phyloP scores from a whole-genome alignment of 1,284 basidiomycete genomes.

The Puccinia brachypodii region DNA sequence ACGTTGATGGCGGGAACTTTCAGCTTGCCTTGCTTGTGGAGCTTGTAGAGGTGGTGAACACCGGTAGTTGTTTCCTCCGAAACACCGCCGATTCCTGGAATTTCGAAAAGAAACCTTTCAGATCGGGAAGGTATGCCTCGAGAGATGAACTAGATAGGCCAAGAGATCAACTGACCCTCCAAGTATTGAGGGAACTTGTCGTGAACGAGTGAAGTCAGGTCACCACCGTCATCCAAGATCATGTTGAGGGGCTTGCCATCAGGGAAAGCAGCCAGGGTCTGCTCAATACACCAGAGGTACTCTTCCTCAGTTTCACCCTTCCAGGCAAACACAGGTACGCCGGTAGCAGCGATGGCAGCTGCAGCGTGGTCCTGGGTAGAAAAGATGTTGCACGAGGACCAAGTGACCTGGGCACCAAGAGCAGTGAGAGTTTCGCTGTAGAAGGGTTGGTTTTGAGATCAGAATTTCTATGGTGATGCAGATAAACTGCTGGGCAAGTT shows the following conservation, averaged over 20 bases:
- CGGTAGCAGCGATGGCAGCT: constrained; percentile 95
- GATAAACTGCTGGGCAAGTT: background rate
- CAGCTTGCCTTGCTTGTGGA: constrained; percentile 90
- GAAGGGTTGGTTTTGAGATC: constrained; percentile 61
- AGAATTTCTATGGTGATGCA: too few relatives aligned
- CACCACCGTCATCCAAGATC: constrained; percentile 99
- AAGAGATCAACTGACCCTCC: constrained; percentile 61
- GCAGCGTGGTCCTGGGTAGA: constrained; percentile 98
- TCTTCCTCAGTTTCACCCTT: constrained; percentile 99
- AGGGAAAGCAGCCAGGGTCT: constrained; percentile 74
- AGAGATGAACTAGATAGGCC: too few relatives aligned
- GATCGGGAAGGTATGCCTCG: background rate
- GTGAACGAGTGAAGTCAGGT: constrained; percentile 91
- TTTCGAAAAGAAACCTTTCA: background rate
- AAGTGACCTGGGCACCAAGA: constrained; percentile 95
- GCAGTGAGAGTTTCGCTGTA: constrained; percentile 93
- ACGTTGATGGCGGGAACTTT: constrained; percentile 99
- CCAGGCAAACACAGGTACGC: constrained; percentile 98
- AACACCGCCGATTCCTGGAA: constrained; percentile 77
- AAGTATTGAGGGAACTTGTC: constrained; percentile 92
- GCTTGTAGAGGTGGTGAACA: constrained; percentile 99
- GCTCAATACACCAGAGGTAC: constrained; percentile 97
- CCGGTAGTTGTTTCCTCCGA: constrained; percentile 99
- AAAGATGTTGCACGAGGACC: constrained; percentile 99
- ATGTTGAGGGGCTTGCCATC: constrained; percentile 85